Base-by-base conservation (phyloP, 148 eudicot species). In the Limonium bicolor region DNA sequence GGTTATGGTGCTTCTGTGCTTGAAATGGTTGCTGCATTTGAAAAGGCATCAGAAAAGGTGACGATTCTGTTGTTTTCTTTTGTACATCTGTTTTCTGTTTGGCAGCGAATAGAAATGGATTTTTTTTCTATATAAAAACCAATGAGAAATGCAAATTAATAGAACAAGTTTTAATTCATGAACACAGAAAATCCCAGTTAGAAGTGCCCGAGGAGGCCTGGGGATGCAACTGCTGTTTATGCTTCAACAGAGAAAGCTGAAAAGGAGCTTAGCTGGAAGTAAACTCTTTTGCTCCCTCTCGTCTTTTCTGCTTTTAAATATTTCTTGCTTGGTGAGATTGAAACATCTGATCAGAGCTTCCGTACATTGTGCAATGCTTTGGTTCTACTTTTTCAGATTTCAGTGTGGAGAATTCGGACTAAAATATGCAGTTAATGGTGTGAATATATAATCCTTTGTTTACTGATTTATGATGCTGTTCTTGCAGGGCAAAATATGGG, bases 211-310 rank as follows among this genome's bases (percentile, higher is more conserved):
- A 74, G 90, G 58, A 72, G 96, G 46, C 62, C 82, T 9, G 96
- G 96, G 53, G 96, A 87, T 58, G 85, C 94, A 4, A 70, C 72
- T 18, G 77, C 60, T 53, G 86, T 79, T 52, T 87, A 73, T 46
- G 96, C 90, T 27, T 66, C 82, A 13, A 76, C 78, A 23, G 78
- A 71, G 51, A 82, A 82, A 56, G 96, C 94, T 20, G 74, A 54
- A 46, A 74, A 65, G 58, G 96, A 82, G 61, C 94, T 87, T 23
- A 74, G 82, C 22, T 82, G 96, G 96, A 78, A 69, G 96, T 87
- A 69, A 73, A 94, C 54, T 33, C 12, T 33, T 12, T 6, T 48
- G 12, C 5, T 3, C 7, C 5, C 6, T 36, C 0, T 7, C 33
- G 94, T 62, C 23, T 34, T 28, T 26, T 11, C 1, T 50, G 16